Base-by-base conservation (phyloP, 2,329 filamentous ascomycete species). In the Alternaria sp. region DNA sequence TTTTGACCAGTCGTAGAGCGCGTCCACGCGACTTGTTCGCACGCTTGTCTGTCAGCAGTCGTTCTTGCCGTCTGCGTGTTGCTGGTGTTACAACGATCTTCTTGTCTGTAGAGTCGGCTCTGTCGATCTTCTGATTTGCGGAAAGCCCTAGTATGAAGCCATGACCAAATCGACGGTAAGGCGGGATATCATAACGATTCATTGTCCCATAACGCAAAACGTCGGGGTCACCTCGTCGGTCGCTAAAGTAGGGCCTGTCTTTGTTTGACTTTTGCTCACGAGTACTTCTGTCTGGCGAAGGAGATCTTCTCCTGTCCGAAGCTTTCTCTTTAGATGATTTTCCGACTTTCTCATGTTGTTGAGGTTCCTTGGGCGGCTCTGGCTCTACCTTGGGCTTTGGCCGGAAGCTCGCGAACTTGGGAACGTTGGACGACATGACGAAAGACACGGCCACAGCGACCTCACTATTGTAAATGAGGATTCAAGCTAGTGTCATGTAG, bases 341-440 rank as follows among this genome's bases (percentile, higher is more conserved):
- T 27, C 58, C 54, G 8, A 48, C 30, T 32, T 38, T 36, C 52
- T 60, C 64, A 63, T 63, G 58, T 28, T 57, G 54, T 48, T 50
- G 53, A 14, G 61, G 64, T 60, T 68, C 55, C 20, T 59, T 64
- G 12, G 55, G 44, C 22, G 56, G 58, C 20, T 65, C 60, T 4
- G 59, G 45, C 6, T 59, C 56, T 5, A 52, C 38, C 57, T 73
- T 75, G 11, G 72, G 66, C 60, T 84, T 85, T 62, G 85, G 86
- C 67, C 86, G 89, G 81, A 94, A 94, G 64, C 91, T 94, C 20
- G 87, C 83, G 73, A 94, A 94, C 69, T 89, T 92, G 10, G 92
- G 91, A 22, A 91, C 82, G 41, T 70, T 68, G 7, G 74, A 61
- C 50, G 63, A 64, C 73, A 76, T 78, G 28, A 45, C 7, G 25